Percentiles rank a stretch among this genome's conserved stretches.
Conservation (phyloP, 768 basidiomycete species). For the Hemileccinum impolitum region DNA sequence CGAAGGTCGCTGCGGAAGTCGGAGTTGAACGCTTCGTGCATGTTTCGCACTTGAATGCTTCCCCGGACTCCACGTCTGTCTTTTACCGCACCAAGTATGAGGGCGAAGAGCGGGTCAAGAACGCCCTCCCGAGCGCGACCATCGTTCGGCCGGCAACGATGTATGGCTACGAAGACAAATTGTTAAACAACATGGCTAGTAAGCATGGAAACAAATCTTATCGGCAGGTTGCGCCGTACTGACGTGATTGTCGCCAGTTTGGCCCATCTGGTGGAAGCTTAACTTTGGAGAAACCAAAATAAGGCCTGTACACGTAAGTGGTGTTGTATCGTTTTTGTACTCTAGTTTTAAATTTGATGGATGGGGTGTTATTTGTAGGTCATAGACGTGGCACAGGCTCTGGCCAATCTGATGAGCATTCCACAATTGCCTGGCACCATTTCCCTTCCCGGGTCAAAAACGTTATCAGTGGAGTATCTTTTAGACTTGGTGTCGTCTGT, state of each 20-base stretch:
- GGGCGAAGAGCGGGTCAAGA: conserved; percentile 84
- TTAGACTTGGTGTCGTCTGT: conserved; percentile 75
- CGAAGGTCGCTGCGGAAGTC: conserved; percentile 68
- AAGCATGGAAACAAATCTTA: conserved; percentile 31
- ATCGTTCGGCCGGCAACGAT: conserved; percentile 82
- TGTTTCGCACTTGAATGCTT: conserved; percentile 93
- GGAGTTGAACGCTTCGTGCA: conserved; percentile 89
- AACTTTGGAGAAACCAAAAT: conserved; percentile 85
- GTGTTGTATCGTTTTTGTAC: conserved; percentile 19
- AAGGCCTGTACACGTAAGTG: conserved; percentile 86
- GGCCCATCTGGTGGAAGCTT: conserved; percentile 92
- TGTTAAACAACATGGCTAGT: conserved; percentile 91
- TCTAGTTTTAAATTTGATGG: conserved; percentile 13
- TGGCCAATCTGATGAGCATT: conserved; percentile 69
- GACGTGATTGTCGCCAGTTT: conserved; percentile 41
- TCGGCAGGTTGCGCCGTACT: conserved; percentile 11
- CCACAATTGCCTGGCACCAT: conserved; percentile 65
- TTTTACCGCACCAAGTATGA: conserved; percentile 89
- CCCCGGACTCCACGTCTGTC: conserved; percentile 67
- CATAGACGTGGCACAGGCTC: conserved; percentile 88
- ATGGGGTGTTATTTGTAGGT: conserved; percentile 48
- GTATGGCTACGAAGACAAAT: conserved; percentile 94
- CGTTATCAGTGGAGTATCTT: conserved; percentile 78
- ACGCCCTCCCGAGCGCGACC: conserved; percentile 80
- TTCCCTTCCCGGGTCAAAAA: conserved; percentile 85